Conservation (phyloP, 2,329 filamentous ascomycete species). For the Phaeosphaeriaceae sp. region DNA sequence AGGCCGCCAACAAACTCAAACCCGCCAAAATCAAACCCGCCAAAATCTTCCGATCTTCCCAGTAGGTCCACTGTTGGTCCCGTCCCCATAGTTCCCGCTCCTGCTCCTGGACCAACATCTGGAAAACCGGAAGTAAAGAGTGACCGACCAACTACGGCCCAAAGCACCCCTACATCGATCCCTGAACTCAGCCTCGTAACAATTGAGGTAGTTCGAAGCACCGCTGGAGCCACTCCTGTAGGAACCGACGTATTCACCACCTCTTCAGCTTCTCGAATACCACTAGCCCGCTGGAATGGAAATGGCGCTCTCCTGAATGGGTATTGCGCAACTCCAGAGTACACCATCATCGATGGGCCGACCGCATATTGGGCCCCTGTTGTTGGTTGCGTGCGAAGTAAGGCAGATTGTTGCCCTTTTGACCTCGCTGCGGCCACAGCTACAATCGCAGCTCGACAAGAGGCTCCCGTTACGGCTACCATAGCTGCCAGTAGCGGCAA, state of each 20-base stretch:
- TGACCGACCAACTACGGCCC: background rate
- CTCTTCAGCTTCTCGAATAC: constrained; percentile 8
- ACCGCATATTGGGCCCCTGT: constrained; percentile 24
- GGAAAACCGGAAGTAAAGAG: constrained; percentile 3
- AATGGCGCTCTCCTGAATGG: constrained; percentile 16
- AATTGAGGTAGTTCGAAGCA: constrained; percentile 8
- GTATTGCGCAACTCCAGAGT: constrained; percentile 20
- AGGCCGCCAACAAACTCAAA: constrained; percentile 1
- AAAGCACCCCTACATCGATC: constrained; percentile 7
- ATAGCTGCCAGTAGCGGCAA: constrained; percentile 1
- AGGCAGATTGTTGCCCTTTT: constrained; percentile 22
- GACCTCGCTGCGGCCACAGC: constrained; percentile 7
- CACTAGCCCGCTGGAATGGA: constrained; percentile 14
- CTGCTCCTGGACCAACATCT: background rate
- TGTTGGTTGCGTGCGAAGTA: constrained; percentile 17
- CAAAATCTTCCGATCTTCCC: constrained; percentile 5
- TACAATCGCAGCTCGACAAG: background rate
- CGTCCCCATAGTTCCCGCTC: background rate
- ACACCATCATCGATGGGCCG: constrained; percentile 17
- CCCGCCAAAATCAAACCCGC: constrained; percentile 2
- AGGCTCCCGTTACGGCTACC: background rate
- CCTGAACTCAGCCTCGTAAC: constrained; percentile 18
- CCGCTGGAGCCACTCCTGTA: background rate
- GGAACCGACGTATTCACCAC: constrained; percentile 3
- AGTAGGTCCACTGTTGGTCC: constrained; percentile 8